Conservation (phyloP, 202 grass and related monocot genomes). For the Cymbopogon flexuosus region DNA sequence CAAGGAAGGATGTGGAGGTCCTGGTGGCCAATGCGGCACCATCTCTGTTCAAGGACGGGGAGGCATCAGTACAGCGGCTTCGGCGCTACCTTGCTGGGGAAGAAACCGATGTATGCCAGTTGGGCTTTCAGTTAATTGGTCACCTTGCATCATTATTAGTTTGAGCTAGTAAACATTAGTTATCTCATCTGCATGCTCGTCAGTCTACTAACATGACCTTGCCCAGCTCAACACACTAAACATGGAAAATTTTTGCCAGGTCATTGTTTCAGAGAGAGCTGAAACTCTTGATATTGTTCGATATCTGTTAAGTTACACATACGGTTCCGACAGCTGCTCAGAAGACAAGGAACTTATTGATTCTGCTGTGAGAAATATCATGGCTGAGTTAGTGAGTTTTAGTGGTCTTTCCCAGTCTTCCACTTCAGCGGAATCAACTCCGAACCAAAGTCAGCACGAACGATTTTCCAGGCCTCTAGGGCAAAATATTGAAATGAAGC, state of each 20-base stretch:
- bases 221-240: constrained; percentile 27
- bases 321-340: constrained; percentile 31
- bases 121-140: background rate
- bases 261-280: constrained; percentile 45
- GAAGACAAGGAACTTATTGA: constrained; percentile 53
- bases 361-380: constrained; percentile 62
- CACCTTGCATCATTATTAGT: background rate
- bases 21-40: constrained; percentile 56
- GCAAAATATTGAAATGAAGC: constrained; percentile 78
- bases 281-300: constrained; percentile 76
- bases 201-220: background rate
- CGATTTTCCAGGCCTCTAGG: constrained; percentile 40
- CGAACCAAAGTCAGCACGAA: constrained; percentile 35
- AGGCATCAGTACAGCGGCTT: constrained; percentile 52
- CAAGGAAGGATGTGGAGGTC: constrained; percentile 62
- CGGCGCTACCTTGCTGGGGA: constrained; percentile 44
- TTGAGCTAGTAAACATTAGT: background rate
- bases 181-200: background rate
- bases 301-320: constrained; percentile 76
- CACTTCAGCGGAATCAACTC: constrained; percentile 34
- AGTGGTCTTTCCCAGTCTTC: constrained; percentile 19
- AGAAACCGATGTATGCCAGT: constrained; percentile 50
- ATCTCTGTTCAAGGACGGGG: constrained; percentile 65
- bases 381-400: constrained; percentile 58
- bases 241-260: constrained; percentile 31